Percentiles rank a stretch among this genome's conserved stretches.
Evolutionary conservation across 345 rosid genomes (phyloP).

Genomic region (Brassica incana): DNA sequence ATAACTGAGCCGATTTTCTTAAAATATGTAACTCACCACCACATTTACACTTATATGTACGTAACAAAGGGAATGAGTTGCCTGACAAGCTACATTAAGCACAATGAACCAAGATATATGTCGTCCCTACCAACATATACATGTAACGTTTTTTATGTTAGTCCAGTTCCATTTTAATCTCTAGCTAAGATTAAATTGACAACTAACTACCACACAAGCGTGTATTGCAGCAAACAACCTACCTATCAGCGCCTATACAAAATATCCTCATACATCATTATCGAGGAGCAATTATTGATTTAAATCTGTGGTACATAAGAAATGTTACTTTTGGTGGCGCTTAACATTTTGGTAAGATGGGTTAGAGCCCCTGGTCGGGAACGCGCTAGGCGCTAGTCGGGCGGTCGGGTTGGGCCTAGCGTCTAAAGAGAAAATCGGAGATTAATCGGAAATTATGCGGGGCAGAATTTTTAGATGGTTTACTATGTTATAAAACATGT

Average conservation of each 20-base stretch:
- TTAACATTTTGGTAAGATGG: slow-evolving; percentile 21
- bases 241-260: slow-evolving; percentile 4
- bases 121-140: not conserved
- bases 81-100: not conserved
- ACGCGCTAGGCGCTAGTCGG: too few relatives aligned
- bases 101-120: not conserved
- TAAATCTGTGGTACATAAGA: slow-evolving; percentile 21
- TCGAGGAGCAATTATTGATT: slow-evolving; percentile 18
- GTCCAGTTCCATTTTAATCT: not conserved
- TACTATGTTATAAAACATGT: too few relatives aligned
- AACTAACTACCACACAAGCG: slow-evolving; percentile 29
- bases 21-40: not conserved
- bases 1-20: not conserved
- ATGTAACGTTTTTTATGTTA: not conserved
- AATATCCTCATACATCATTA: not conserved
- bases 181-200: slow-evolving; percentile 26
- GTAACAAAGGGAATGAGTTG: not conserved
- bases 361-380: not conserved
- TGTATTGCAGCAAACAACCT: slow-evolving; percentile 1
- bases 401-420: too few relatives aligned
- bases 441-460: too few relatives aligned
- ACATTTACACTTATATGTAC: not conserved
- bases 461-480: too few relatives aligned
- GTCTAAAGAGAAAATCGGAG: too few relatives aligned
- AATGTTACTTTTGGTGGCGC: slow-evolving; percentile 28